Base-by-base conservation (phyloP, 2,329 filamentous ascomycete species). In the Colletotrichum godetiae region DNA sequence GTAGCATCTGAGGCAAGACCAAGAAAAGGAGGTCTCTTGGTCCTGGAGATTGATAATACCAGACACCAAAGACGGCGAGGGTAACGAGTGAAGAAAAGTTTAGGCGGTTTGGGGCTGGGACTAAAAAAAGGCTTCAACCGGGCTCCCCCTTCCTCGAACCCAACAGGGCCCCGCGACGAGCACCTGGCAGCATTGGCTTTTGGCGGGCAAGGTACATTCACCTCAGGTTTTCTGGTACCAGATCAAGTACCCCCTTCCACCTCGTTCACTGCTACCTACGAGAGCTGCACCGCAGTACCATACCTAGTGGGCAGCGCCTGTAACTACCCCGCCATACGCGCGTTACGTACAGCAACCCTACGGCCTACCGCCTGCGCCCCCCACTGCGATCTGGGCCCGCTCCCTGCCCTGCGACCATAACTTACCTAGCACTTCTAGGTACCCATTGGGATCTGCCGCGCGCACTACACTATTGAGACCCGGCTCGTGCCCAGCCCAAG, bases 301-400 rank as follows among this genome's bases (percentile, higher is more conserved):
- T 49, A 35, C 10, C 33, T 11, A 15, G 37, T 63, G 53, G 65
- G 37, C 65, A 59, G 29, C 62, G 53, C 60, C 65, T 72, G 65
- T 31, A 64, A 62, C 60, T 73, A 73, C 70, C 70, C 70, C 70
- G 70, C 70, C 70, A 70, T 61, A 73, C 67, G 70, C 70, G 70
- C 67, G 70, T 73, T 70, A 70, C 70, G 60, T 64, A 57, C 55
- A 73, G 66, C 49, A 67, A 27, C 69, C 65, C 52, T 63, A 53
- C 69, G 12, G 57, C 55, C 66, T 65, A 19, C 42, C 42, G 15
- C 19, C 42, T 42, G 55, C 66, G 60, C 66, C 70, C 70, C 67
- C 59, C 66, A 56, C 67, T 55, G 55, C 33, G 24, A 73, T 46
- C 70, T 53, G 53, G 60, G 53, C 53, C 70, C 61, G 46, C 33